A percentile compares a stretch with the other conserved stretches of the same genome.
phyloP scores from a whole-genome alignment of 192 early-diverging fungal species.

The Allomyces arbusculus region DNA sequence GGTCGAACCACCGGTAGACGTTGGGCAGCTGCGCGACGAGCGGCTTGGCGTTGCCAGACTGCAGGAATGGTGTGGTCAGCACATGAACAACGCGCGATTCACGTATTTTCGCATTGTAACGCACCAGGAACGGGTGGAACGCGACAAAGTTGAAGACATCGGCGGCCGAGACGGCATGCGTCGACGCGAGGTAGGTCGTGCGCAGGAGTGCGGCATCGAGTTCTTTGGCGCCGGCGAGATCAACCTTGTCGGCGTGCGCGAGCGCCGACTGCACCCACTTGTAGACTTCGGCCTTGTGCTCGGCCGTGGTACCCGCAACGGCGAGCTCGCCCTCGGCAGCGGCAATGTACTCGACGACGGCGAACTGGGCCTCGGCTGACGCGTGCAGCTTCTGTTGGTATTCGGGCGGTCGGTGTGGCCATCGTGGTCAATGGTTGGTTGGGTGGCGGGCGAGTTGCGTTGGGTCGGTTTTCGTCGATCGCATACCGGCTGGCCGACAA shows the following conservation, averaged over 20 bases:
- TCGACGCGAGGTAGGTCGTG: background rate
- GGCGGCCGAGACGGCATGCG: background rate
- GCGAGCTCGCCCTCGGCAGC: background rate
- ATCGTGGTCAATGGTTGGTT: too few species aligned
- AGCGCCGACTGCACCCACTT: background rate
- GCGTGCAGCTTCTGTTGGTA: background rate
- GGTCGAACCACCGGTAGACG: slow-evolving; percentile 57
- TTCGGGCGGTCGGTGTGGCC: background rate
- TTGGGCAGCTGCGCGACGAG: slow-evolving; percentile 15
- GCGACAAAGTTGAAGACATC: background rate
- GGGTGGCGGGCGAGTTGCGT: background rate
- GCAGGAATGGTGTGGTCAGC: background rate
- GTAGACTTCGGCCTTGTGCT: background rate
- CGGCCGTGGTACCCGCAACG: background rate
- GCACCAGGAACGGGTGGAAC: background rate
- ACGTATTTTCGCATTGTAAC: background rate
- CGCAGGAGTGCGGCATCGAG: background rate
- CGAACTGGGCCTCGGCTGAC: background rate
- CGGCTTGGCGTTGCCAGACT: background rate
- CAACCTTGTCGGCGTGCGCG: background rate
- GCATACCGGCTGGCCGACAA: background rate
- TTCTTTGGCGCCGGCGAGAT: background rate
- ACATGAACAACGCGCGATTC: background rate
- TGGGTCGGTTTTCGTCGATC: background rate
- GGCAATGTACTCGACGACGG: background rate